phyloP scores from a whole-genome alignment of 1,284 basidiomycete genomes.

The Ganoderma lucidum region DNA sequence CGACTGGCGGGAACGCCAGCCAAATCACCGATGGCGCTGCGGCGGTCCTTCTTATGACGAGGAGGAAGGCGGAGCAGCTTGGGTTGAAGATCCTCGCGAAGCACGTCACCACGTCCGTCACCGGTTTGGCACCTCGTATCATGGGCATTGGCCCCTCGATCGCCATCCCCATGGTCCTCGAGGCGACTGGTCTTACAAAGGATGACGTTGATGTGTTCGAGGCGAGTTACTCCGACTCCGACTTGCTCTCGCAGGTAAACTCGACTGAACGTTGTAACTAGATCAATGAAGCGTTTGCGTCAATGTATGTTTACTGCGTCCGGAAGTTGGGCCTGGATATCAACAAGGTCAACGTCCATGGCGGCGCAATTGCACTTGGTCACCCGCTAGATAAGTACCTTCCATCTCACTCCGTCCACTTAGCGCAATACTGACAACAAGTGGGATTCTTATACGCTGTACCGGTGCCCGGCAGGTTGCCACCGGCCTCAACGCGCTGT shows the following conservation, averaged over 20 bases:
- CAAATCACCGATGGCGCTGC: slow-evolving; percentile 92
- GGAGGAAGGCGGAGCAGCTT: slow-evolving; percentile 83
- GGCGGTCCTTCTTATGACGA: slow-evolving; percentile 87
- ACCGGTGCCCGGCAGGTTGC: slow-evolving; percentile 91
- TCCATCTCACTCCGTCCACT: slow-evolving; percentile 12
- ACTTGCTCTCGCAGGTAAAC: slow-evolving; percentile 6
- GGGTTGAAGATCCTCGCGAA: slow-evolving; percentile 81
- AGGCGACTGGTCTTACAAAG: slow-evolving; percentile 68
- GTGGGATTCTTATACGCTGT: slow-evolving; percentile 59
- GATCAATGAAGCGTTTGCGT: slow-evolving; percentile 95
- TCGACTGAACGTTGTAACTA: slow-evolving; percentile 37
- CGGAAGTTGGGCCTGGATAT: slow-evolving; percentile 76
- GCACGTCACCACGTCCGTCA: slow-evolving; percentile 78
- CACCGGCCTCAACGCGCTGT: slow-evolving; percentile 86
- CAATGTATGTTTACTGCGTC: slow-evolving; percentile 86
- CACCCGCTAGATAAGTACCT: slow-evolving; percentile 82
- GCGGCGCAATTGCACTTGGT: slow-evolving; percentile 90
- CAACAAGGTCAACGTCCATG: slow-evolving; percentile 87
- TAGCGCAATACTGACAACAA: background rate
- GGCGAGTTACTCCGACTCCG: slow-evolving; percentile 40
- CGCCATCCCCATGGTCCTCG: slow-evolving; percentile 77
- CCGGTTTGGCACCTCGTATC: slow-evolving; percentile 79
- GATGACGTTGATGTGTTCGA: slow-evolving; percentile 86
- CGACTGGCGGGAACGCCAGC: slow-evolving; percentile 91
- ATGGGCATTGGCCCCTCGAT: slow-evolving; percentile 86